Conservation (phyloP, 257 asterid species). For the Salvia rosmarinus region DNA sequence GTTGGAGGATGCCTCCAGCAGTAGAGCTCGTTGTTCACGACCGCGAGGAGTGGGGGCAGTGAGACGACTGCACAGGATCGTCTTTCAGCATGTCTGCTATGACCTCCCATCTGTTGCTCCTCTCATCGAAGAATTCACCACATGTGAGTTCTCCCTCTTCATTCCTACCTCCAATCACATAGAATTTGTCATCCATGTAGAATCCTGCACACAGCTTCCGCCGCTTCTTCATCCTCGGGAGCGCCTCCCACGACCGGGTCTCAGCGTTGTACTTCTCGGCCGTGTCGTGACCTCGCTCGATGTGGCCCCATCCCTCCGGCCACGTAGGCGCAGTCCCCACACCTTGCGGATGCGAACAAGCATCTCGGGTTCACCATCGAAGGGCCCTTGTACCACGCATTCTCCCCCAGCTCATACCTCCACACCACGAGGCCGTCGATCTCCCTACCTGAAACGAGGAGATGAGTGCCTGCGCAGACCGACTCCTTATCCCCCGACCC, state of each 20-base stretch:
- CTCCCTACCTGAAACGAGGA: slow-evolving; percentile 71
- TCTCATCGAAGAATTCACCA: slow-evolving; percentile 67
- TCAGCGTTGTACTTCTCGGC: slow-evolving; percentile 66
- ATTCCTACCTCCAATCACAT: slow-evolving; percentile 72
- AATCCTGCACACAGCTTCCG: slow-evolving; percentile 66
- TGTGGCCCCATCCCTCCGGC: slow-evolving; percentile 70
- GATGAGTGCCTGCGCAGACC: slow-evolving; percentile 68
- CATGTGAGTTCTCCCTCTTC: slow-evolving; percentile 62
- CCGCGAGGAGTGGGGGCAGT: slow-evolving; percentile 81
- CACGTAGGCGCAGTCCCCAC: slow-evolving; percentile 62
- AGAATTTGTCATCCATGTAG: slow-evolving; percentile 71
- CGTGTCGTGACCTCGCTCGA: slow-evolving; percentile 44
- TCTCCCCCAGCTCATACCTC: slow-evolving; percentile 67
- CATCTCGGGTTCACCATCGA: slow-evolving; percentile 72
- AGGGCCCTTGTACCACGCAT: slow-evolving; percentile 70
- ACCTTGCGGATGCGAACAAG: slow-evolving; percentile 73
- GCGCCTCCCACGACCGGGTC: slow-evolving; percentile 55
- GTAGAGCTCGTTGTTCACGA: slow-evolving; percentile 68
- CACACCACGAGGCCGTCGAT: slow-evolving; percentile 66
- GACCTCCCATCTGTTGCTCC: slow-evolving; percentile 58
- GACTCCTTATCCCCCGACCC: slow-evolving; percentile 72
- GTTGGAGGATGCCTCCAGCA: slow-evolving; percentile 62
- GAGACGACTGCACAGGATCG: slow-evolving; percentile 58
- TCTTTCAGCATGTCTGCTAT: slow-evolving; percentile 74
- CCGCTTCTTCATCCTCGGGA: slow-evolving; percentile 64